phyloP scores from a whole-genome alignment of 2,329 filamentous ascomycete species.

The Periconia sp. region DNA sequence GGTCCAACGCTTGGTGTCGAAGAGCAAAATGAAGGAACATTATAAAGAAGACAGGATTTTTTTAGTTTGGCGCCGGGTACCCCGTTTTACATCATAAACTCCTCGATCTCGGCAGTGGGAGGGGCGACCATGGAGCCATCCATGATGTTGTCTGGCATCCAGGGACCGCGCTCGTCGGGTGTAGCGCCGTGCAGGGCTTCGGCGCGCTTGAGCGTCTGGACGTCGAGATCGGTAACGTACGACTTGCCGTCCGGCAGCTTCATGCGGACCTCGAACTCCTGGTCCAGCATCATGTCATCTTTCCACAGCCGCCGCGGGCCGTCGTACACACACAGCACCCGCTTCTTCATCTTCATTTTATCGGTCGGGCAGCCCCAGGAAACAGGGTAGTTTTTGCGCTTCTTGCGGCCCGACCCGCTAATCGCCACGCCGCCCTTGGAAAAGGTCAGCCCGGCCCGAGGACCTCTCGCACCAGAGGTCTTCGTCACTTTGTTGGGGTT shows the following conservation, averaged over 20 bases:
- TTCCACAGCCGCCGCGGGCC: slow-evolving; percentile 88
- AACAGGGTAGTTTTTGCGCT: slow-evolving; percentile 89
- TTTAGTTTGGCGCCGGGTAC: too few species aligned
- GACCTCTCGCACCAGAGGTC: slow-evolving; percentile 31
- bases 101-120: slow-evolving; percentile 13
- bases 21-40: background rate
- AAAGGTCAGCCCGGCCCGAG: slow-evolving; percentile 71
- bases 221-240: slow-evolving; percentile 92
- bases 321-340: slow-evolving; percentile 91
- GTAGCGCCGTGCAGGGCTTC: slow-evolving; percentile 81
- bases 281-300: slow-evolving; percentile 98
- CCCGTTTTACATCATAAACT: slow-evolving; percentile 17
- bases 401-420: slow-evolving; percentile 73
- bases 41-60: too few species aligned
- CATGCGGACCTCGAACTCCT: slow-evolving; percentile 90
- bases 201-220: slow-evolving; percentile 87
- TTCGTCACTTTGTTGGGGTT: slow-evolving; percentile 47
- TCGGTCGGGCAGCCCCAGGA: slow-evolving; percentile 92
- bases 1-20: slow-evolving; percentile 12
- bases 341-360: slow-evolving; percentile 99
- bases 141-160: slow-evolving; percentile 73
- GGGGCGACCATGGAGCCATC: slow-evolving; percentile 62
- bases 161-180: slow-evolving; percentile 85
- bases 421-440: slow-evolving; percentile 74
- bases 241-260: slow-evolving; percentile 69